Evolutionary conservation across 2,329 filamentous ascomycete species (phyloP).

Genomic region (Alternaria sp.): DNA sequence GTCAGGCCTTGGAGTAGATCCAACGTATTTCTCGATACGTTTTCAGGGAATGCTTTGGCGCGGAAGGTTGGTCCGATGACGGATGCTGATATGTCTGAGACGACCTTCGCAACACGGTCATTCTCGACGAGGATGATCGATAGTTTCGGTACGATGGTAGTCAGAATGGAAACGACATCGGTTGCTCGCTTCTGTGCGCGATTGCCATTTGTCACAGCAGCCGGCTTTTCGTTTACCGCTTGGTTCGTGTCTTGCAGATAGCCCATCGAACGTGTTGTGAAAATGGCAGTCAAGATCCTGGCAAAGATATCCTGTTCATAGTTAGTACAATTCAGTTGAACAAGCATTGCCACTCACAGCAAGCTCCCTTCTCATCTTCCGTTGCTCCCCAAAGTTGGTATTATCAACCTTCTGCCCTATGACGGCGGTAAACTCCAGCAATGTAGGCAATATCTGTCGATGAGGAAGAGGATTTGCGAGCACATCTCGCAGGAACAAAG

Average conservation of each 20-base stretch:
- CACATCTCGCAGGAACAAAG: conserved; percentile 86
- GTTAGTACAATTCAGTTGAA: conserved; percentile 1
- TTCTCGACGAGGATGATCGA: conserved; percentile 83
- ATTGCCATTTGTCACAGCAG: conserved; percentile 40
- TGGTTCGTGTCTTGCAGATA: conserved; percentile 67
- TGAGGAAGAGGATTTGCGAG: conserved; percentile 94
- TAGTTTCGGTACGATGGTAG: conserved; percentile 78
- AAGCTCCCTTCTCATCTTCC: conserved; percentile 87
- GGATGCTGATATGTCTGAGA: conserved; percentile 80
- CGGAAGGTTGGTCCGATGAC: conserved; percentile 83
- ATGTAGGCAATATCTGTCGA: conserved; percentile 81
- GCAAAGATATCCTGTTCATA: conserved; percentile 78
- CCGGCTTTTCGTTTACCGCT: conserved; percentile 28
- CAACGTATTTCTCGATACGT: conserved; percentile 74
- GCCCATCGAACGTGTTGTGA: conserved; percentile 83
- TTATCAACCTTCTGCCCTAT: conserved; percentile 96
- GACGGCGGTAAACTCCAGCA: conserved; percentile 88
- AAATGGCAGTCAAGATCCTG: conserved; percentile 87
- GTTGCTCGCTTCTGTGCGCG: conserved; percentile 51
- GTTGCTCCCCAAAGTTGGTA: conserved; percentile 94
- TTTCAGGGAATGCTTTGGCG: conserved; percentile 85
- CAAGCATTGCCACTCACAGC: conserved; percentile 65
- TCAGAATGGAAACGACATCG: conserved; percentile 81
- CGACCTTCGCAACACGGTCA: conserved; percentile 80
- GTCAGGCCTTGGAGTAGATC: conserved; percentile 78